Percentiles rank a stretch among this genome's conserved stretches.
Conservation (phyloP, 495 filamentous ascomycete species). For the Melanomma pulvis-pyrius region DNA sequence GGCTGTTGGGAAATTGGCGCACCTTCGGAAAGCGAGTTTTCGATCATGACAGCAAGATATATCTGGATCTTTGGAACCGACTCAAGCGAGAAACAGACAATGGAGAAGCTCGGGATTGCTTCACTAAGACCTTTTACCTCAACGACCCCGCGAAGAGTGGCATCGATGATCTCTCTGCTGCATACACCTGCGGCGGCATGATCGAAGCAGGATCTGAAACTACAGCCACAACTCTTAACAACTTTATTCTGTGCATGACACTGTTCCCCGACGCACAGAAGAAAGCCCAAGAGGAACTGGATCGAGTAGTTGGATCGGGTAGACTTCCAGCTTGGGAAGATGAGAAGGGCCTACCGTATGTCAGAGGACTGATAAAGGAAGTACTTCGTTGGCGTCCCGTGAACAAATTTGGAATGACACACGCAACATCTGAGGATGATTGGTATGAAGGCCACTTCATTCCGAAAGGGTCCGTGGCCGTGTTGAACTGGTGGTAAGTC, state of each 20-base stretch:
- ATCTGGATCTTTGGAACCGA: constrained; percentile 33
- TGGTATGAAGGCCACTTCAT: constrained; percentile 40
- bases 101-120: constrained; percentile 33
- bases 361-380: constrained; percentile 39
- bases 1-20: constrained; percentile 37
- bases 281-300: constrained; percentile 41
- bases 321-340: constrained; percentile 40
- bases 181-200: constrained; percentile 39
- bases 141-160: constrained; percentile 35
- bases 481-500: constrained; percentile 37
- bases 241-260: constrained; percentile 39
- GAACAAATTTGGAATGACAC: constrained; percentile 34
- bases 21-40: constrained; percentile 29
- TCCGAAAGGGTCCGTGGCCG: constrained; percentile 32
- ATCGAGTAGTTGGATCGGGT: constrained; percentile 37
- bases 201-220: constrained; percentile 45
- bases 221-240: constrained; percentile 39
- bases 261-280: constrained; percentile 31
- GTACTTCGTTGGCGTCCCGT: constrained; percentile 39
- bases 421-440: constrained; percentile 36
- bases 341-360: constrained; percentile 36
- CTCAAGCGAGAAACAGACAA: constrained; percentile 33
- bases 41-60: constrained; percentile 35
- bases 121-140: constrained; percentile 36
- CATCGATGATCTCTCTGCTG: constrained; percentile 39